phyloP scores from a whole-genome alignment of 257 asterid genomes.

The Anisodus acutangulus region DNA sequence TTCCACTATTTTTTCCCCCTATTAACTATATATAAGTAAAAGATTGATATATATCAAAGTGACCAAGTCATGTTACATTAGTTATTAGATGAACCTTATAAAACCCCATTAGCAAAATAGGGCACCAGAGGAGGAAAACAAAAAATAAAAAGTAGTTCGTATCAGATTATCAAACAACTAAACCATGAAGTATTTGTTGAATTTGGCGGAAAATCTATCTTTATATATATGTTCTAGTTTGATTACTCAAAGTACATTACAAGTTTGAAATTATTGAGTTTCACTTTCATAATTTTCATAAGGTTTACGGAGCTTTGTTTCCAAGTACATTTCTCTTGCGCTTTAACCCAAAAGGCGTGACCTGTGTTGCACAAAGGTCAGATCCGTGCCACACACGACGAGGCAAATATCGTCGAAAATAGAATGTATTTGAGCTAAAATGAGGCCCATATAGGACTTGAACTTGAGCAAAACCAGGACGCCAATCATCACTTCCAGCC shows the following conservation, averaged over 20 bases:
- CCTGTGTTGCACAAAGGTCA: slow-evolving; percentile 43
- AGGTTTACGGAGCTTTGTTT: neutral
- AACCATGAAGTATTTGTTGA: too few species aligned
- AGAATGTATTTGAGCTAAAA: slow-evolving; percentile 45
- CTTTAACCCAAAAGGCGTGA: slow-evolving; percentile 51
- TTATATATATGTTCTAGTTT: neutral
- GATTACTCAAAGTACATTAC: neutral
- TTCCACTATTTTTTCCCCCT: too few species aligned
- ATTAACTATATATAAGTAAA: too few species aligned
- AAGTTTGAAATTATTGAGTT: neutral
- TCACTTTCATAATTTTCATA: neutral
- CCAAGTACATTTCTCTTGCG: slow-evolving; percentile 42
- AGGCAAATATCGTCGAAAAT: slow-evolving; percentile 58
- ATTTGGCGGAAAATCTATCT: neutral
- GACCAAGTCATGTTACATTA: too few species aligned
- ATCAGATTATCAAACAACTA: too few species aligned
- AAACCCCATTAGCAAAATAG: too few species aligned
- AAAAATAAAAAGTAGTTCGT: too few species aligned
- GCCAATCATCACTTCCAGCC: slow-evolving; percentile 50
- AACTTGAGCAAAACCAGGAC: slow-evolving; percentile 52
- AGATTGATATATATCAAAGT: too few species aligned
- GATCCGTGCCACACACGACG: slow-evolving; percentile 52
- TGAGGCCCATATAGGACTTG: slow-evolving; percentile 35
- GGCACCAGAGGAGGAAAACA: too few species aligned
- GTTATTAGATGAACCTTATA: too few species aligned